Conservation (phyloP, 2,329 filamentous ascomycete genomes). For the Pseudopithomyces chartarum region DNA sequence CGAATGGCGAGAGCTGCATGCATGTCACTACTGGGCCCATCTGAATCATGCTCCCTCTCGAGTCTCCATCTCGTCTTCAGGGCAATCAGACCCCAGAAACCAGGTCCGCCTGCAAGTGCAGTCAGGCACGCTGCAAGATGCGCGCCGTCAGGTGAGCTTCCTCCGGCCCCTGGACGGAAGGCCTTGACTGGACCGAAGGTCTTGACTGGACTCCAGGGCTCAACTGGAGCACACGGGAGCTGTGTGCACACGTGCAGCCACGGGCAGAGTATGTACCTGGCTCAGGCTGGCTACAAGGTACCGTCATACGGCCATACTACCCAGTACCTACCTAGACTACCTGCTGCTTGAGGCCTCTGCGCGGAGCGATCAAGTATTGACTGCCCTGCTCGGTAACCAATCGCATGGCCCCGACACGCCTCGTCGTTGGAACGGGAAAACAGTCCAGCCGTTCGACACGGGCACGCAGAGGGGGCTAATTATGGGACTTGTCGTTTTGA, state of each 20-base stretch:
- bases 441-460: constrained; percentile 21
- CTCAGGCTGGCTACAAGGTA: too few relatives aligned
- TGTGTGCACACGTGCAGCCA: too few relatives aligned
- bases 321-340: constrained; percentile 15
- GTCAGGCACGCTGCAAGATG: constrained; percentile 18
- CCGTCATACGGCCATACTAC: too few relatives aligned
- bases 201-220: too few relatives aligned
- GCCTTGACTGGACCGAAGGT: constrained; percentile 4
- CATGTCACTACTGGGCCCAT: constrained; percentile 10
- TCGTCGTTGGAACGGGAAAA: constrained; percentile 21
- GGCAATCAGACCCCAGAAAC: constrained; percentile 7
- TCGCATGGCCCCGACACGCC: constrained; percentile 18
- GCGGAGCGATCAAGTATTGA: constrained; percentile 44
- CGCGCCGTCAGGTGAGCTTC: constrained; percentile 42
- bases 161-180: constrained; percentile 15
- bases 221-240: too few relatives aligned
- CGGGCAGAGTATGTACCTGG: too few relatives aligned
- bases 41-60: constrained; percentile 8
- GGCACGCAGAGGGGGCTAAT: constrained; percentile 30
- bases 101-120: constrained; percentile 3
- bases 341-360: constrained; percentile 38
- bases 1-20: constrained; percentile 12
- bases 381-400: constrained; percentile 42
- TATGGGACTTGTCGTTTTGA: constrained; percentile 27
- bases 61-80: too few relatives aligned